Conservation (phyloP, 2,329 filamentous ascomycete genomes). For the Arachnopeziza araneosa region DNA sequence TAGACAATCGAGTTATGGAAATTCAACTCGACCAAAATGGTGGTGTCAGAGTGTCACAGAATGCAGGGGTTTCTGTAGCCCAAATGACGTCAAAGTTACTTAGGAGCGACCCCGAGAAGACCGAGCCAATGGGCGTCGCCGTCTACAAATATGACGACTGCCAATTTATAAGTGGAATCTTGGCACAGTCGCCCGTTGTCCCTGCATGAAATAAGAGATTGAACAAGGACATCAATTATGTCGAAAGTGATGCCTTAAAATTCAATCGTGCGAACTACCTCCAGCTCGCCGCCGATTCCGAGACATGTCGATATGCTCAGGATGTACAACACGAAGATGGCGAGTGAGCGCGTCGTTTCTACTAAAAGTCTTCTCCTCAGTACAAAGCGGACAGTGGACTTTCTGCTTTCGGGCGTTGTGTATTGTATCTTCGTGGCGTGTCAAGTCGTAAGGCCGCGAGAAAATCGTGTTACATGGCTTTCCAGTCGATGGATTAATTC, state of each 20-base stretch:
- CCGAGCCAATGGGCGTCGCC: neutral
- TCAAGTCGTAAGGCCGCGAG: conserved; percentile 92
- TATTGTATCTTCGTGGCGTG: conserved; percentile 93
- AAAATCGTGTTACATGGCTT: conserved; percentile 95
- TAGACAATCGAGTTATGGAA: neutral
- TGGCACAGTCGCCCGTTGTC: neutral
- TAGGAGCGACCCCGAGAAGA: neutral
- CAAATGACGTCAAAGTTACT: neutral
- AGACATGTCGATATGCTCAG: conserved; percentile 77
- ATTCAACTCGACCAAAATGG: neutral
- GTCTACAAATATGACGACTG: neutral
- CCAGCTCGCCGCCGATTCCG: conserved; percentile 40
- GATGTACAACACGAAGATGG: conserved; percentile 92
- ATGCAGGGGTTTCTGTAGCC: neutral
- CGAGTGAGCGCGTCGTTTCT: conserved; percentile 89
- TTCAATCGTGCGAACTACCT: conserved; percentile 13
- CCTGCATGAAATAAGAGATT: neutral
- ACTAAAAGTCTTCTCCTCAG: conserved; percentile 95
- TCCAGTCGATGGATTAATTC: conserved; percentile 89
- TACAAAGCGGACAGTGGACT: conserved; percentile 86
- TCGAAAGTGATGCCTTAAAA: neutral
- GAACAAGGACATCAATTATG: neutral
- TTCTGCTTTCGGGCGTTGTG: conserved; percentile 94
- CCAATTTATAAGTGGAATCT: neutral
- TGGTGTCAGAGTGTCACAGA: neutral